phyloP scores from a whole-genome alignment of 1,139 yeast genomes.

The Pichia norvegensis region DNA sequence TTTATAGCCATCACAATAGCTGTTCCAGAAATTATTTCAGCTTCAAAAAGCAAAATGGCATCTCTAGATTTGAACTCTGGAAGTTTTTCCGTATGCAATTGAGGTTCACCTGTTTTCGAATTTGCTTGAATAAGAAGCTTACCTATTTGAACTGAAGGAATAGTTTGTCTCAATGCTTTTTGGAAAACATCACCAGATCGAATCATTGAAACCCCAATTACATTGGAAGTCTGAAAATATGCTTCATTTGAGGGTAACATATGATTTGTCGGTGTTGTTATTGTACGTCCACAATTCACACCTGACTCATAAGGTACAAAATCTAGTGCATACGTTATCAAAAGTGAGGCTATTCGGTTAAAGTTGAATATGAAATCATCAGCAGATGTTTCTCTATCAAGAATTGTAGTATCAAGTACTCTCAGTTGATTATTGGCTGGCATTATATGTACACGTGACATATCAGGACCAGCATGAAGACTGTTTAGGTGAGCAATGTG shows the following conservation, averaged over 20 bases:
- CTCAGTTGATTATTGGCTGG: constrained; percentile 58
- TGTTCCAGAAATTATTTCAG: constrained; percentile 87
- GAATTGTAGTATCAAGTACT: constrained; percentile 65
- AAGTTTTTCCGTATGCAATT: constrained; percentile 67
- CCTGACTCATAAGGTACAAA: constrained; percentile 29
- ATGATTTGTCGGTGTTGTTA: constrained; percentile 42
- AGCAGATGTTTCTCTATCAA: constrained; percentile 47
- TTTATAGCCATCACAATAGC: constrained; percentile 93
- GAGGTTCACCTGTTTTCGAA: constrained; percentile 86
- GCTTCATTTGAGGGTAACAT: constrained; percentile 31
- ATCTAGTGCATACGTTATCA: constrained; percentile 63
- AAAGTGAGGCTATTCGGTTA: constrained; percentile 64
- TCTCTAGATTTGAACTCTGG: constrained; percentile 27
- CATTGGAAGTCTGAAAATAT: constrained; percentile 31
- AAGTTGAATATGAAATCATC: constrained; percentile 83
- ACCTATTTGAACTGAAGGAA: constrained; percentile 75
- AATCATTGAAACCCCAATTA: constrained; percentile 71
- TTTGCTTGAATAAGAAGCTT: constrained; percentile 83
- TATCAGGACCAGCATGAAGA: constrained; percentile 35
- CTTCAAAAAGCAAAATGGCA: constrained; percentile 68
- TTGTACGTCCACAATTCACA: constrained; percentile 13
- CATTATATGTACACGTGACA: constrained; percentile 31
- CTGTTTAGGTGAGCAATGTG: constrained; percentile 56
- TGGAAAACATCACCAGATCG: constrained; percentile 93
- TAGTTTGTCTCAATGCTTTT: constrained; percentile 62